Evolutionary conservation across 495 filamentous ascomycete species (phyloP).

Genomic region (Penicillium simplicissimum): DNA sequence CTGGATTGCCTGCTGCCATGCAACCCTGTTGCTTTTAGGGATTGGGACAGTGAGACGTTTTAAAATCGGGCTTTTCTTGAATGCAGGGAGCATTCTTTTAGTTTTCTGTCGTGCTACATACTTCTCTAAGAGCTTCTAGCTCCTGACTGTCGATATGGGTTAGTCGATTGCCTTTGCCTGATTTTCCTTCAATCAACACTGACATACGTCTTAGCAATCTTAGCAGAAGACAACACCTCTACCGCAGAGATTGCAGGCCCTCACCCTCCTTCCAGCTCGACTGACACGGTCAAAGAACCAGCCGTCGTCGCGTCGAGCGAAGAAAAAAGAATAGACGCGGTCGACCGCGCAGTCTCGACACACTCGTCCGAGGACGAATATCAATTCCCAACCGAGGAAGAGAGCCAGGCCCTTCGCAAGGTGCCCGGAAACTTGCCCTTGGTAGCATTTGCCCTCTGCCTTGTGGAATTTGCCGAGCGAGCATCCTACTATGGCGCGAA

Average conservation of each 20-base stretch:
- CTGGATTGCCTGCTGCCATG: background rate
- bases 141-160: background rate
- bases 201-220: background rate
- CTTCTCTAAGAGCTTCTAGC: background rate
- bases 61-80: background rate
- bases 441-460: constrained; percentile 53
- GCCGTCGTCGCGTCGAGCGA: background rate
- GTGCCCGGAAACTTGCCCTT: constrained; percentile 53
- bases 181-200: background rate
- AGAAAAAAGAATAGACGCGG: background rate
- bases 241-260: background rate
- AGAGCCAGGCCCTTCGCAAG: constrained; percentile 54
- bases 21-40: background rate
- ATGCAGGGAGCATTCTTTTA: background rate
- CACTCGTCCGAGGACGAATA: constrained; percentile 31
- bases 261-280: background rate
- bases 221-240: background rate
- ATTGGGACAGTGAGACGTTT: background rate
- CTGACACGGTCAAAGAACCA: background rate
- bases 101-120: background rate
- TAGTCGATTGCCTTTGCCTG: background rate
- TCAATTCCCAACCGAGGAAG: constrained; percentile 58
- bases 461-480: constrained; percentile 60
- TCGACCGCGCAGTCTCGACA: background rate
- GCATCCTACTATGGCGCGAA: constrained; percentile 59